These are phyloP conservation scores for Takashimella koratensis DNA, from an alignment of 1,284 basidiomycete genomes.

Conservation along the genomic window DNA sequence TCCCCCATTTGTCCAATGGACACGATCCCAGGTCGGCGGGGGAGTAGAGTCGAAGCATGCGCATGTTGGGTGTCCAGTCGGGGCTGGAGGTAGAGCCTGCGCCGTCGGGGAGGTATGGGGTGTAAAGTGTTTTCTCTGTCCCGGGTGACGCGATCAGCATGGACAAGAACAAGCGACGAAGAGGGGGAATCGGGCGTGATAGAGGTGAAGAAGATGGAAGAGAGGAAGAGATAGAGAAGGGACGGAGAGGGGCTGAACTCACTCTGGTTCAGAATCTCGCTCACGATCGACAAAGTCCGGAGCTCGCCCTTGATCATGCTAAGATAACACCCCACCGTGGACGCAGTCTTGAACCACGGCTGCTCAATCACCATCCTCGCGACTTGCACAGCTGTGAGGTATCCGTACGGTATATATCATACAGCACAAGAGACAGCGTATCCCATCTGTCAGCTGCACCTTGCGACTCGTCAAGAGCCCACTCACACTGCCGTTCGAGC, in stretches of 20 bases:
- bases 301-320: conserved; percentile 46
- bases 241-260: conserved; percentile 1
- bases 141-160: no score
- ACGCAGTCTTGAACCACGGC: conserved; percentile 32
- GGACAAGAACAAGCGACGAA: no score
- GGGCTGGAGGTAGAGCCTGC: conserved; percentile 2
- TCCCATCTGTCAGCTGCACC: neutral
- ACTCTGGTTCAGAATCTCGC: conserved; percentile 33
- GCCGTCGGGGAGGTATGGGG: conserved; percentile 34
- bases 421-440: neutral
- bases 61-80: conserved; percentile 31
- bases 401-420: neutral
- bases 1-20: conserved; percentile 47
- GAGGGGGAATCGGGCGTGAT: no score
- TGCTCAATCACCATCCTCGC: conserved; percentile 21
- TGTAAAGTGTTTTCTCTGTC: conserved; percentile 29
- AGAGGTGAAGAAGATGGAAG: conserved; percentile 4
- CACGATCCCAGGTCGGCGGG: conserved; percentile 32
- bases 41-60: conserved; percentile 45
- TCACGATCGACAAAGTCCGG: conserved; percentile 37
- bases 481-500: conserved; percentile 41
- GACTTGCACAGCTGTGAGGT: conserved; percentile 28
- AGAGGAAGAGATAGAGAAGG: conserved; percentile 9
- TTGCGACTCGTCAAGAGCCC: no score
- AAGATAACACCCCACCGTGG: conserved; percentile 43